phyloP scores from a whole-genome alignment of 2,329 filamentous ascomycete species.

The Byssothecium circinans region DNA sequence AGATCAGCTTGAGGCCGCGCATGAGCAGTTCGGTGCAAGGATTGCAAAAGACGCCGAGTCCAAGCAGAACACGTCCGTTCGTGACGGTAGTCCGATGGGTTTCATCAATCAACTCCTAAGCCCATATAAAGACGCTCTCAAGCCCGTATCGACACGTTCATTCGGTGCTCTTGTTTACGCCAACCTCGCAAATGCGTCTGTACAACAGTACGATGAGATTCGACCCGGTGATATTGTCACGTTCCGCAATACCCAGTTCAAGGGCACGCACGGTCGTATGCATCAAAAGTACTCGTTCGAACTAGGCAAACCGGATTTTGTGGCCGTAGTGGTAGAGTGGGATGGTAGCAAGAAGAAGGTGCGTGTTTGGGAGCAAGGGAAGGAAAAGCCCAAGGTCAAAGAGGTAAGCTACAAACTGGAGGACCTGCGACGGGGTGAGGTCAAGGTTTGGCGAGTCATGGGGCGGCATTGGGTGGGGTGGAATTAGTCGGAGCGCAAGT shows the following conservation, averaged over 20 bases:
- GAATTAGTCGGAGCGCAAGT: constrained; percentile 40
- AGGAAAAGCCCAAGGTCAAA: constrained; percentile 92
- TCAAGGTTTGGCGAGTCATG: constrained; percentile 97
- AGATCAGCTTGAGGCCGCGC: constrained; percentile 87
- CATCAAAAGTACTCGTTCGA: constrained; percentile 90
- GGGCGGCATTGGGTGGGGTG: constrained; percentile 90
- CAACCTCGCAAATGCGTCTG: constrained; percentile 92
- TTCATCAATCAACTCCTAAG: constrained; percentile 79
- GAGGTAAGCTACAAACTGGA: constrained; percentile 92
- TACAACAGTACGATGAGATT: constrained; percentile 89
- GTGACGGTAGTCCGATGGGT: constrained; percentile 77
- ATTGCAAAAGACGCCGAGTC: constrained; percentile 70
- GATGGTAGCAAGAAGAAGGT: constrained; percentile 99
- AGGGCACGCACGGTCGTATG: constrained; percentile 93
- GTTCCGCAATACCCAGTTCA: constrained; percentile 89
- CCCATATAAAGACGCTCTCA: constrained; percentile 71
- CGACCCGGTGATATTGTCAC: constrained; percentile 89
- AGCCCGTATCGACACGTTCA: constrained; percentile 81
- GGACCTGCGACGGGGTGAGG: constrained; percentile 88
- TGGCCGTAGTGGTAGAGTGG: constrained; percentile 92
- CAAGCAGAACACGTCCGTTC: constrained; percentile 79
- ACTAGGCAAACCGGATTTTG: constrained; percentile 85
- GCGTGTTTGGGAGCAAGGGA: constrained; percentile 89
- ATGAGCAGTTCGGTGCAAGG: constrained; percentile 76
- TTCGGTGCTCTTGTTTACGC: constrained; percentile 93